Percentiles rank a stretch among this genome's conserved stretches.
Conservation (phyloP, 2,329 filamentous ascomycete species). For the Ambrosiella xylebori region DNA sequence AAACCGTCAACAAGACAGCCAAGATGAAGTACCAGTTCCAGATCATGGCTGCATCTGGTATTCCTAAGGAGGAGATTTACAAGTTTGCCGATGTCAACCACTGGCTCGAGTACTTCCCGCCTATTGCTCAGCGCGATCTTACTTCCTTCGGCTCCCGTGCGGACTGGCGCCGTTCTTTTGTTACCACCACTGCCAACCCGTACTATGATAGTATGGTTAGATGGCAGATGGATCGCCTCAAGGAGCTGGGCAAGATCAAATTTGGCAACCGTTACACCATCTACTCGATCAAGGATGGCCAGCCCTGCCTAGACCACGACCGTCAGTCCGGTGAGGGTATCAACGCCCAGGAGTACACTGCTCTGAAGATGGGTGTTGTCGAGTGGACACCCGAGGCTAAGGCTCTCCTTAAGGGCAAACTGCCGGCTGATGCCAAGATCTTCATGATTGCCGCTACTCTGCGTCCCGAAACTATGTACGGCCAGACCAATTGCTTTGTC, state of each 20-base stretch:
- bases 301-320: conserved; percentile 32
- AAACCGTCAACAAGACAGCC: conserved; percentile 74
- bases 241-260: conserved; percentile 80
- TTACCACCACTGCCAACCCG: conserved; percentile 91
- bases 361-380: conserved; percentile 75
- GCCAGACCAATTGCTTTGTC: conserved; percentile 90
- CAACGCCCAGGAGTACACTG: conserved; percentile 80
- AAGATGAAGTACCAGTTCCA: conserved; percentile 94
- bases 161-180: conserved; percentile 83
- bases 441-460: conserved; percentile 87
- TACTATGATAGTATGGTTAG: conserved; percentile 91
- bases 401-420: conserved; percentile 54
- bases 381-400: conserved; percentile 71
- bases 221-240: conserved; percentile 93
- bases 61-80: conserved; percentile 76
- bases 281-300: conserved; percentile 62
- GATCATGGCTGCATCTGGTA: conserved; percentile 83
- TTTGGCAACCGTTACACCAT: conserved; percentile 88
- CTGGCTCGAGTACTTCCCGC: conserved; percentile 79
- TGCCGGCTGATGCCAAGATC: conserved; percentile 62
- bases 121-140: conserved; percentile 39
- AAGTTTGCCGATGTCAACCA: conserved; percentile 79
- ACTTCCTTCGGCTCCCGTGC: conserved; percentile 71
- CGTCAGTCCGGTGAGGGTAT: conserved; percentile 30
- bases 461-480: conserved; percentile 96